Conservation (phyloP, 2,329 filamentous ascomycete genomes). For the Emergomyces pasteurianus region DNA sequence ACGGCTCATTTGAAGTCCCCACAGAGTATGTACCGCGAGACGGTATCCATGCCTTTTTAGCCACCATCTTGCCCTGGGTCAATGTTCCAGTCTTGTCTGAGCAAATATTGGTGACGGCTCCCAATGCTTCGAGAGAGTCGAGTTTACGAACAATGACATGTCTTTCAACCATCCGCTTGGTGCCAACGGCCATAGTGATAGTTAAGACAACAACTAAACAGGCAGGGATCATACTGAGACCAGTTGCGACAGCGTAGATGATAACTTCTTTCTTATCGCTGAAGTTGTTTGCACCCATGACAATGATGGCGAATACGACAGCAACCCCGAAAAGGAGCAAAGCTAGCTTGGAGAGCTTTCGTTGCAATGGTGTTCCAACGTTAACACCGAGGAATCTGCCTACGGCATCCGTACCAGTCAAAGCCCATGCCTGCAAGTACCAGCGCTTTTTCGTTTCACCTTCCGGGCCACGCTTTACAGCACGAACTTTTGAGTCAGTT, state of each 20-base stretch:
- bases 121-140: slow-evolving; percentile 47
- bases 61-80: slow-evolving; percentile 54
- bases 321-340: slow-evolving; percentile 55
- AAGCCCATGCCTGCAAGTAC: slow-evolving; percentile 39
- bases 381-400: slow-evolving; percentile 56
- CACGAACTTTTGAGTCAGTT: slow-evolving; percentile 41
- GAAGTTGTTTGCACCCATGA: slow-evolving; percentile 52
- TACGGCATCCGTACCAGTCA: slow-evolving; percentile 46
- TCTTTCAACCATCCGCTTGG: slow-evolving; percentile 45
- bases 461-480: slow-evolving; percentile 40
- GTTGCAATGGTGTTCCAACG: slow-evolving; percentile 57
- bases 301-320: slow-evolving; percentile 56
- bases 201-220: slow-evolving; percentile 54
- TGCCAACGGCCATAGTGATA: slow-evolving; percentile 54
- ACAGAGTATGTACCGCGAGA: slow-evolving; percentile 47
- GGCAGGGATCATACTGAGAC: slow-evolving; percentile 50
- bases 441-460: slow-evolving; percentile 41
- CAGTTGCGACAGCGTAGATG: slow-evolving; percentile 51
- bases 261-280: slow-evolving; percentile 46
- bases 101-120: slow-evolving; percentile 49
- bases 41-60: slow-evolving; percentile 48
- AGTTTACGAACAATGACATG: slow-evolving; percentile 48
- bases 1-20: slow-evolving; percentile 42
- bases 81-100: slow-evolving; percentile 50
- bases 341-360: slow-evolving; percentile 56